Evolutionary conservation across 768 basidiomycete species (phyloP).

Genomic region (Pleurotus tuoliensis): DNA sequence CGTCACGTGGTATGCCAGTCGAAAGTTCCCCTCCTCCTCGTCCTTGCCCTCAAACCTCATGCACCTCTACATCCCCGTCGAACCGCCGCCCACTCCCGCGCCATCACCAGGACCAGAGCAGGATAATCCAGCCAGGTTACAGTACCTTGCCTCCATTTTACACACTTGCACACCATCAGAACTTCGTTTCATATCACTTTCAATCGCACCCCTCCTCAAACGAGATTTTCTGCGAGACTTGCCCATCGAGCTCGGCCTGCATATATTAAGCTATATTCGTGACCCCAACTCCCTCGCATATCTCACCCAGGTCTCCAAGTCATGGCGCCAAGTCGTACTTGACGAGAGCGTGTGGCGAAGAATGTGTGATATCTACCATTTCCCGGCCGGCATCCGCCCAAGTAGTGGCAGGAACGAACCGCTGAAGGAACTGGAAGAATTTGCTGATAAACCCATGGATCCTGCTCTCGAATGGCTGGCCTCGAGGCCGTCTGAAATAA

Average conservation of each 20-base stretch:
- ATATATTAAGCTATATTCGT: slow-evolving; percentile 74
- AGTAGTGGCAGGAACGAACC: slow-evolving; percentile 24
- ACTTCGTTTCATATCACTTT: slow-evolving; percentile 61
- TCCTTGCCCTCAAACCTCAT: neutral
- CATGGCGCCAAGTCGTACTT: slow-evolving; percentile 65
- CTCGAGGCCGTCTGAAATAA: neutral
- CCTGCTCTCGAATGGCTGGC: slow-evolving; percentile 34
- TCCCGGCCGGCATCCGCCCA: neutral
- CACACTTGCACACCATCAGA: slow-evolving; percentile 55
- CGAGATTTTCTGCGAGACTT: slow-evolving; percentile 57
- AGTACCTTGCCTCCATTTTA: slow-evolving; percentile 48
- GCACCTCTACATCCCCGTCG: slow-evolving; percentile 45
- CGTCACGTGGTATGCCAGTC: too few species aligned
- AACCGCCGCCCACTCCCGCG: slow-evolving; percentile 59
- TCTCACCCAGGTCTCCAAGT: slow-evolving; percentile 63
- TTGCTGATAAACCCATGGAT: slow-evolving; percentile 33
- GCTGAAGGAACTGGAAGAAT: slow-evolving; percentile 28
- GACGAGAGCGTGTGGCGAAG: slow-evolving; percentile 82
- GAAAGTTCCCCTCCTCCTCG: too few species aligned
- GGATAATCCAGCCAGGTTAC: slow-evolving; percentile 40
- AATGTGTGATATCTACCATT: slow-evolving; percentile 55
- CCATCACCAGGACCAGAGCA: slow-evolving; percentile 48
- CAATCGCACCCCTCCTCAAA: slow-evolving; percentile 61
- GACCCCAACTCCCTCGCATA: slow-evolving; percentile 69
- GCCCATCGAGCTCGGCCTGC: slow-evolving; percentile 68